Evolutionary conservation across 331 rosid species (phyloP).

Genomic region (Telfairia occidentalis): DNA sequence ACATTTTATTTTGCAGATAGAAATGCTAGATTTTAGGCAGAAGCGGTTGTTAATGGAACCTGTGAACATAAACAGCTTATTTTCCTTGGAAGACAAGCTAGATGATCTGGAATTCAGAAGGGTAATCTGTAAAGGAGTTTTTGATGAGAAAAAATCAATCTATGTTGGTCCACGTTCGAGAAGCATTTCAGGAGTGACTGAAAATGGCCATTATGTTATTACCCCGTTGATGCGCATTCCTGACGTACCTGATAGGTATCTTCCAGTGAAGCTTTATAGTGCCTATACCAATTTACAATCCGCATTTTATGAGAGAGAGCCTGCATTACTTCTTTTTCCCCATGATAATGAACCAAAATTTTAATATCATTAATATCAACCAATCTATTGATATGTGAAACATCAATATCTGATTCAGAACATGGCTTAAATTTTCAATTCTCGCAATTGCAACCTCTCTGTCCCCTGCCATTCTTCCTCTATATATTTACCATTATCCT

Average conservation of each 20-base stretch:
- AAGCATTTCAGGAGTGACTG: conserved; percentile 93
- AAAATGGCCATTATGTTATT: conserved; percentile 80
- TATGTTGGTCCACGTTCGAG: conserved; percentile 90
- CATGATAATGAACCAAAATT: not conserved
- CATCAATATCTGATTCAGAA: not conserved
- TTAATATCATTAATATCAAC: not conserved
- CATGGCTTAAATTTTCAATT: not conserved
- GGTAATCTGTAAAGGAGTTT: conserved; percentile 53
- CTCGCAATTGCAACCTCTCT: not conserved
- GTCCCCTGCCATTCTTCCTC: not conserved
- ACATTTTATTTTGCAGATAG: conserved; percentile 33
- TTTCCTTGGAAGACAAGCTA: conserved; percentile 34
- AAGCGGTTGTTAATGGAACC: conserved; percentile 74
- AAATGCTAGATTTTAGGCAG: conserved; percentile 59
- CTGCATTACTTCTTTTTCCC: not conserved
- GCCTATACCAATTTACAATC: not conserved
- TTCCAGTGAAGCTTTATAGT: conserved; percentile 7
- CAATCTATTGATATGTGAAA: not conserved
- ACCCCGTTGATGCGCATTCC: conserved; percentile 73
- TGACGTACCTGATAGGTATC: conserved; percentile 48
- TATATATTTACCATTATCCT: not conserved
- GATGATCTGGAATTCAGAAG: conserved; percentile 75
- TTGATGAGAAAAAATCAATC: conserved; percentile 67
- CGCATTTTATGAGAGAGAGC: not conserved
- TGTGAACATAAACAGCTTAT: conserved; percentile 28